These are phyloP conservation scores for Aspergillus clavatus DNA, from an alignment of 2,329 filamentous ascomycete species.

Conservation along the genomic window DNA sequence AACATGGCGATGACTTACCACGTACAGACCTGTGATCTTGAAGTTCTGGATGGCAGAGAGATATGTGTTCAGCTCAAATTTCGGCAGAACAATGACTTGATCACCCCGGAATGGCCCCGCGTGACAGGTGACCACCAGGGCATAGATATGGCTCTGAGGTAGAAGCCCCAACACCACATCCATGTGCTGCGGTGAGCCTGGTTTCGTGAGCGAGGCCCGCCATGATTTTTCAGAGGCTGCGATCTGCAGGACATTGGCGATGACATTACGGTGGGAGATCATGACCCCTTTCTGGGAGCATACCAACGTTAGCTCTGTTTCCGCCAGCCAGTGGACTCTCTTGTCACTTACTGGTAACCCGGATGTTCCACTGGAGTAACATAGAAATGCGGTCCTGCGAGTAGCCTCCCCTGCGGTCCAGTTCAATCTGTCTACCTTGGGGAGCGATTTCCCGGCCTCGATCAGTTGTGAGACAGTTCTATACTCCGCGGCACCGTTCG, in stretches of 20 bases:
- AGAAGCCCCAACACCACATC: constrained; percentile 64
- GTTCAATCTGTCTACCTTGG: constrained; percentile 36
- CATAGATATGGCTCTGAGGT: constrained; percentile 79
- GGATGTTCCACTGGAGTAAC: constrained; percentile 75
- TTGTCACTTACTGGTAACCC: constrained; percentile 60
- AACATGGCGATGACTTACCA: constrained; percentile 47
- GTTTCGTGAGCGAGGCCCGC: constrained; percentile 20
- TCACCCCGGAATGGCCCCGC: constrained; percentile 65
- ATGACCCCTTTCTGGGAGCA: constrained; percentile 68
- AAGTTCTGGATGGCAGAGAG: constrained; percentile 62
- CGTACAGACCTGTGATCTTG: constrained; percentile 62
- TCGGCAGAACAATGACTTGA: constrained; percentile 63
- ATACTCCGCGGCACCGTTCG: constrained; percentile 44
- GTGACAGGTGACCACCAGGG: constrained; percentile 66
- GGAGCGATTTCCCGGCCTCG: constrained; percentile 49
- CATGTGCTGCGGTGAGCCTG: constrained; percentile 46
- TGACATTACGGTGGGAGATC: constrained; percentile 75
- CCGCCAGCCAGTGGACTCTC: neutral
- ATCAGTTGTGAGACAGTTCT: constrained; percentile 65
- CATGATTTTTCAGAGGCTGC: constrained; percentile 45
- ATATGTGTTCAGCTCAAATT: constrained; percentile 67
- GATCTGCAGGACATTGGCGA: constrained; percentile 68
- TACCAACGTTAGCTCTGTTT: constrained; percentile 9
- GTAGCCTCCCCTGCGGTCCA: constrained; percentile 43
- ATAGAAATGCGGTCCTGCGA: constrained; percentile 68